Conservation (phyloP, 83 land plant species). For the Larix sibirica region DNA sequence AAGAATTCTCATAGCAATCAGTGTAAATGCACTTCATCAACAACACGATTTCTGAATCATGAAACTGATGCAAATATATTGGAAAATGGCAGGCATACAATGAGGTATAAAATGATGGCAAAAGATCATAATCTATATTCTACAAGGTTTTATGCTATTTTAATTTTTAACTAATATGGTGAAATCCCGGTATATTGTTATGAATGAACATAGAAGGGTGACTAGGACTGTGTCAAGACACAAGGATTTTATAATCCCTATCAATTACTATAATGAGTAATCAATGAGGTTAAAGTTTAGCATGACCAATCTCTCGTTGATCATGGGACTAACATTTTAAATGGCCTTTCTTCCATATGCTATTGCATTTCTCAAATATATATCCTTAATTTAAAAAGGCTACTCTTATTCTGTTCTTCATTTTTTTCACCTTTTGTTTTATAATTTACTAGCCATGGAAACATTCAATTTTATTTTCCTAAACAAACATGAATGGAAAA, state of each 20-base stretch:
- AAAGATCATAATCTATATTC: neutral
- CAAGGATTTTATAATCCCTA: neutral
- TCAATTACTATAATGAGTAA: neutral
- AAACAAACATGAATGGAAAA: too few species aligned
- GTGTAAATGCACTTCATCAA: neutral
- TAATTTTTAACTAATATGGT: neutral
- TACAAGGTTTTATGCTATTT: neutral
- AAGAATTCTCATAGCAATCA: neutral
- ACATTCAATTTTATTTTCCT: too few species aligned
- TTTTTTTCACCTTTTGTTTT: too few species aligned
- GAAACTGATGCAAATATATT: neutral
- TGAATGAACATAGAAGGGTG: neutral
- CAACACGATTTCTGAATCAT: neutral
- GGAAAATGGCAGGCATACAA: neutral
- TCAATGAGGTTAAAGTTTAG: too few species aligned
- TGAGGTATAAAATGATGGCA: neutral
- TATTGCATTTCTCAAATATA: too few species aligned
- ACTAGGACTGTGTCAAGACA: neutral
- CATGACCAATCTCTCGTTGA: too few species aligned
- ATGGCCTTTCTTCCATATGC: too few species aligned
- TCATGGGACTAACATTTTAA: too few species aligned
- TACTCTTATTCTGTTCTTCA: too few species aligned
- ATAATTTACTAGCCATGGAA: too few species aligned
- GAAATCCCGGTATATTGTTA: neutral
- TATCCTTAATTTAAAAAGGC: too few species aligned